phyloP scores from a whole-genome alignment of 768 basidiomycete species.

The Psilocybe sp. region DNA sequence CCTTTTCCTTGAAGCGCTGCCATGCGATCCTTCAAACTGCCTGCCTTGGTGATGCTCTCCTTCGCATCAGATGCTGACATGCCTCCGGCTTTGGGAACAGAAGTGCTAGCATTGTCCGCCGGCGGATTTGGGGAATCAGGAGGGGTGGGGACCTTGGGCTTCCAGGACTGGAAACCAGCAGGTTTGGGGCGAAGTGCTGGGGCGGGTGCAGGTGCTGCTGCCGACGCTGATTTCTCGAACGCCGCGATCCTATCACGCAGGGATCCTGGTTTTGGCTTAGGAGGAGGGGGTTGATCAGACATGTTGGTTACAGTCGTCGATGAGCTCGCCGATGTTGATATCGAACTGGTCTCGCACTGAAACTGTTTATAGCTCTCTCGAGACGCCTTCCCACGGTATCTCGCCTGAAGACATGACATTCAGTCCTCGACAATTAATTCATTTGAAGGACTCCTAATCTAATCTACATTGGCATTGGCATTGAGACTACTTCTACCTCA shows the following conservation, averaged over 20 bases:
- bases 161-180: constrained; percentile 61
- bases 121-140: constrained; percentile 39
- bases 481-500: background rate
- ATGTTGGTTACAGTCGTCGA: constrained; percentile 28
- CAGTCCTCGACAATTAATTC: no score
- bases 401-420: no score
- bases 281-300: constrained; percentile 55
- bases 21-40: constrained; percentile 91
- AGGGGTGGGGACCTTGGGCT: constrained; percentile 59
- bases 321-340: constrained; percentile 4
- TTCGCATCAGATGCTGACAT: constrained; percentile 89
- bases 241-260: constrained; percentile 87
- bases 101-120: constrained; percentile 10
- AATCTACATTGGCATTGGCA: background rate
- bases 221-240: constrained; percentile 69
- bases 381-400: background rate
- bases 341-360: background rate
- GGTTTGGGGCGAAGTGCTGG: constrained; percentile 67
- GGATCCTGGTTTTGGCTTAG: constrained; percentile 71
- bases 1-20: constrained; percentile 86
- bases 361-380: background rate
- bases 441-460: background rate
- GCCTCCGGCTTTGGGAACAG: constrained; percentile 30
- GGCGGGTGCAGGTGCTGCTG: constrained; percentile 35
- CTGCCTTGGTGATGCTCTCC: constrained; percentile 77